Percentiles rank a stretch among this genome's conserved stretches.
Conservation (phyloP, 2,329 filamentous ascomycete species). For the Phaeosphaeriaceae sp. region DNA sequence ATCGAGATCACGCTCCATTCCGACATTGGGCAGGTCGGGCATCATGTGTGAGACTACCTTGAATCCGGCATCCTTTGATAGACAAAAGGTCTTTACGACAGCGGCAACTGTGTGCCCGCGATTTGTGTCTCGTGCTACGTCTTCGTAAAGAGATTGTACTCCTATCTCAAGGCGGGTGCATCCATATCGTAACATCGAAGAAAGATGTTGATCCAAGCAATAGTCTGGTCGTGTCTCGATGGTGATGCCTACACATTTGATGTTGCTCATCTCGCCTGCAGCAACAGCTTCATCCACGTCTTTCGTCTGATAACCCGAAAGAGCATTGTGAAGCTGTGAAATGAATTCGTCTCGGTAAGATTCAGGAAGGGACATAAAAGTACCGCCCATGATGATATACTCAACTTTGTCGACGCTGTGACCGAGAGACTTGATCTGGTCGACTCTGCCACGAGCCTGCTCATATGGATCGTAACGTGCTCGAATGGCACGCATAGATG, state of each 20-base stretch:
- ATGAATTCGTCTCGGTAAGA: conserved; percentile 94
- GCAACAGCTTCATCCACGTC: conserved; percentile 95
- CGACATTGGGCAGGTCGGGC: conserved; percentile 96
- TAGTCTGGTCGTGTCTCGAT: conserved; percentile 98
- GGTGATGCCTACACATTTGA: conserved; percentile 97
- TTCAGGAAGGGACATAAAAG: conserved; percentile 94
- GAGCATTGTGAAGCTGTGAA: conserved; percentile 91
- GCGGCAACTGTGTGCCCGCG: conserved; percentile 94
- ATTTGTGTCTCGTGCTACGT: conserved; percentile 97
- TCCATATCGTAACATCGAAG: conserved; percentile 96
- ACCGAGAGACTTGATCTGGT: conserved; percentile 93
- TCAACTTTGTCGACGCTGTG: conserved; percentile 99
- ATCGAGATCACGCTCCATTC: conserved; percentile 96
- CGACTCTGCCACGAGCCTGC: conserved; percentile 91
- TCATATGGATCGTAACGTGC: conserved; percentile 98
- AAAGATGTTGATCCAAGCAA: conserved; percentile 92
- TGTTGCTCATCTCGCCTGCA: conserved; percentile 93
- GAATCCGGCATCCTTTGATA: conserved; percentile 98
- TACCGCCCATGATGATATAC: conserved; percentile 99
- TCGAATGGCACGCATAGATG: conserved; percentile 96
- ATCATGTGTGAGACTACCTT: conserved; percentile 99
- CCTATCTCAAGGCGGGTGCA: conserved; percentile 94
- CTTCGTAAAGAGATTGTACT: conserved; percentile 96
- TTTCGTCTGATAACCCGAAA: conserved; percentile 92
- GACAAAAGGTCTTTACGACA: conserved; percentile 93